A percentile compares a stretch with the other conserved stretches of the same genome.
These are phyloP conservation scores for Phytophthora fragariae DNA, from an alignment of 352 stramenopile genomes.

Conservation along the genomic window DNA sequence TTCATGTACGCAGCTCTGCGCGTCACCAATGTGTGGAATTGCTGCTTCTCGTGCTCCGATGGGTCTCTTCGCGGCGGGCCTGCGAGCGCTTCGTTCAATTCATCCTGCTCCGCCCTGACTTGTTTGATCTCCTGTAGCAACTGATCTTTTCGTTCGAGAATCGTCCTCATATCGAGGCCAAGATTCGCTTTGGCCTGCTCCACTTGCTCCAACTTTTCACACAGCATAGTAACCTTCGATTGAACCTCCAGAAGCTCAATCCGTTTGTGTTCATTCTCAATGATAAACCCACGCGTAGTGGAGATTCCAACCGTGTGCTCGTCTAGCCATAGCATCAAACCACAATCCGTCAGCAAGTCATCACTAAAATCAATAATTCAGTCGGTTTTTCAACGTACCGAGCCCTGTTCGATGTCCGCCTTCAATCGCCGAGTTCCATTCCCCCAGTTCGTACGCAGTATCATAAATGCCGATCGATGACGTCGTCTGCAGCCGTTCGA, in stretches of 20 bases:
- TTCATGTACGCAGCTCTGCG: constrained; percentile 52
- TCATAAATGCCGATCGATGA: constrained; percentile 68
- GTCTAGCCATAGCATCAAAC: constrained; percentile 36
- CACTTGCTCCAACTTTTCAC: constrained; percentile 65
- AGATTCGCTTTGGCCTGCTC: constrained; percentile 51
- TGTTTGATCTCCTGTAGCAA: constrained; percentile 61
- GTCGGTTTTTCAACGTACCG: constrained; percentile 40
- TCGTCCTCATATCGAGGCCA: constrained; percentile 48
- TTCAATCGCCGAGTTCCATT: constrained; percentile 63
- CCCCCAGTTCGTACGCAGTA: constrained; percentile 51
- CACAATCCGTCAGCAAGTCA: constrained; percentile 9
- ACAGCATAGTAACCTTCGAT: constrained; percentile 54
- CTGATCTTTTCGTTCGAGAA: constrained; percentile 58
- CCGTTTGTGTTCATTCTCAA: constrained; percentile 60
- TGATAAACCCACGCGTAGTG: constrained; percentile 46
- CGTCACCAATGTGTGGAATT: constrained; percentile 67
- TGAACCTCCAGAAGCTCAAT: constrained; percentile 61
- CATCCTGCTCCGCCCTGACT: constrained; percentile 54
- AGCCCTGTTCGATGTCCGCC: constrained; percentile 55
- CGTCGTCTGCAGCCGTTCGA: constrained; percentile 42
- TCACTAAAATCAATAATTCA: no score
- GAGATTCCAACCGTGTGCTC: constrained; percentile 62
- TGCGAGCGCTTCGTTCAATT: constrained; percentile 52
- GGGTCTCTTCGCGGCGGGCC: constrained; percentile 73
- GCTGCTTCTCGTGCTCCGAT: constrained; percentile 62